These are phyloP conservation scores for Spencermartinsiella europaea DNA, from an alignment of 805 yeast genomes.

Conservation along the genomic window DNA sequence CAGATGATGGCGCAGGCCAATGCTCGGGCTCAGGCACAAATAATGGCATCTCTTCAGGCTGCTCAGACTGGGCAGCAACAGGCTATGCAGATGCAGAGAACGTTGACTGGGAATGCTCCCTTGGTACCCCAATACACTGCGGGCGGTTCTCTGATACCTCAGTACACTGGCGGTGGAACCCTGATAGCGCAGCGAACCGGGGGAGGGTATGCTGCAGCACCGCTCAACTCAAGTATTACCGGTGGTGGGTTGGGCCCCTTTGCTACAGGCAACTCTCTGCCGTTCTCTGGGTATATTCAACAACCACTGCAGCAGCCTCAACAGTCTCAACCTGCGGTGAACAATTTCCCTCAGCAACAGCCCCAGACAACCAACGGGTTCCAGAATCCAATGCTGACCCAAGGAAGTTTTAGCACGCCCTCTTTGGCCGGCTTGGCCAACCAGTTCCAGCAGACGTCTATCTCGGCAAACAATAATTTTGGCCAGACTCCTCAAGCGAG, in stretches of 20 bases:
- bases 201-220: conserved; percentile 8
- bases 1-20: conserved; percentile 13
- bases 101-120: conserved; percentile 15
- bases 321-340: conserved; percentile 28
- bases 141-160: conserved; percentile 10
- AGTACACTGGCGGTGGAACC: conserved; percentile 17
- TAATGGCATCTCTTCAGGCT: background rate
- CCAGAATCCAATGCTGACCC: conserved; percentile 1
- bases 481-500: background rate
- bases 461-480: background rate
- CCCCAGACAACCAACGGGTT: conserved; percentile 11
- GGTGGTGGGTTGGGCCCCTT: conserved; percentile 32
- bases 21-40: background rate
- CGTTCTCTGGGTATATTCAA: conserved; percentile 39
- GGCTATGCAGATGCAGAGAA: conserved; percentile 24
- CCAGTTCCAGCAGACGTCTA: conserved; percentile 24
- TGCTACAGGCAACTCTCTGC: conserved; percentile 36
- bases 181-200: conserved; percentile 8
- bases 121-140: conserved; percentile 12
- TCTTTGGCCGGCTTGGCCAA: conserved; percentile 24
- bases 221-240: conserved; percentile 15
- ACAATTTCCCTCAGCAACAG: conserved; percentile 45
- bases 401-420: conserved; percentile 10
- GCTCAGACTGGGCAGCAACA: conserved; percentile 25
- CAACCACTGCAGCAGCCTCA: conserved; percentile 23